Conservation (phyloP, 2,329 filamentous ascomycete genomes). For the Xylaria sp. region DNA sequence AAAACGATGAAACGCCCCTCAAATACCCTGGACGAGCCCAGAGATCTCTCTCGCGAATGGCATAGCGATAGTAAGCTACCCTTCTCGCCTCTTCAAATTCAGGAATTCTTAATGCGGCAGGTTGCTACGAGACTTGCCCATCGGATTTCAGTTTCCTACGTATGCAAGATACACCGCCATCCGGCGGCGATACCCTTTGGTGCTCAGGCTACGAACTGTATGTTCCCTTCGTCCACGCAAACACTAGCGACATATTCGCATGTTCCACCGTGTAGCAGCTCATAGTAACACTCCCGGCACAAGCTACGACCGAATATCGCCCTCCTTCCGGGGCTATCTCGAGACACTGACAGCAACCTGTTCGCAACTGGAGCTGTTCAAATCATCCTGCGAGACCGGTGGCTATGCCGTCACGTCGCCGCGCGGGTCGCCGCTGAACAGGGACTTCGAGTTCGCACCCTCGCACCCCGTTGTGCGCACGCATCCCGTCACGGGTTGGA, state of each 20-base stretch:
- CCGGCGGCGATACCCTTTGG: slow-evolving; percentile 50
- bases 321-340: slow-evolving; percentile 53
- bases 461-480: slow-evolving; percentile 64
- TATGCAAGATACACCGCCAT: slow-evolving; percentile 38
- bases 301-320: slow-evolving; percentile 55
- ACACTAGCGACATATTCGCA: too few species aligned
- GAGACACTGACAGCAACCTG: slow-evolving; percentile 53
- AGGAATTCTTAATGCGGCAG: slow-evolving; percentile 20
- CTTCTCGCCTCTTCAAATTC: too few species aligned
- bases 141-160: slow-evolving; percentile 43
- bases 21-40: slow-evolving; percentile 35
- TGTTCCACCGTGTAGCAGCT: too few species aligned
- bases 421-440: slow-evolving; percentile 57
- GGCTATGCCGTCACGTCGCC: slow-evolving; percentile 50
- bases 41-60: slow-evolving; percentile 43
- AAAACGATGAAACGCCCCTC: slow-evolving; percentile 45
- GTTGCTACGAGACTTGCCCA: slow-evolving; percentile 41
- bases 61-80: slow-evolving; percentile 42
- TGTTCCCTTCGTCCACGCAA: not conserved
- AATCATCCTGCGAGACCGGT: slow-evolving; percentile 44
- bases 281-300: slow-evolving; percentile 12
- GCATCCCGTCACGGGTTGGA: slow-evolving; percentile 69
- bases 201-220: slow-evolving; percentile 49
- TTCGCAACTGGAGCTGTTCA: slow-evolving; percentile 45
- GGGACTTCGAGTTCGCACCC: slow-evolving; percentile 53